A percentile compares a stretch with the other conserved stretches of the same genome.
Conservation (phyloP, 2,329 filamentous ascomycete genomes). For the Botrytis elliptica region DNA sequence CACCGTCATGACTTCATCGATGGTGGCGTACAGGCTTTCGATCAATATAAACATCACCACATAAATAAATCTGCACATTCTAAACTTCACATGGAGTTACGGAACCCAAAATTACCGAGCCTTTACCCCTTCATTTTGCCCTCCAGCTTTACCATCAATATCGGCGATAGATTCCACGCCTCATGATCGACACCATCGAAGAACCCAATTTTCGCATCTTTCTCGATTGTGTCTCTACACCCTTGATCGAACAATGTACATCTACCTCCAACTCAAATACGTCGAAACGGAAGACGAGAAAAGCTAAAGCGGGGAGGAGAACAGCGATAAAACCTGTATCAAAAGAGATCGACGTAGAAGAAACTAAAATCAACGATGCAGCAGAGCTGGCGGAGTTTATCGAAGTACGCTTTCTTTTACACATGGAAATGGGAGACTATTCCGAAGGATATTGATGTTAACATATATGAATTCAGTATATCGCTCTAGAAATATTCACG, state of each 20-base stretch:
- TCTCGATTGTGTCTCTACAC: conserved; percentile 69
- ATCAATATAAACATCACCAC: background rate
- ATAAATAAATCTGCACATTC: background rate
- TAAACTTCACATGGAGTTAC: background rate
- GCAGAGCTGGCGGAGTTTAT: conserved; percentile 78
- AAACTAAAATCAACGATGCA: conserved; percentile 28
- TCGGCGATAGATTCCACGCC: background rate
- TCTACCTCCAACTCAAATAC: conserved; percentile 42
- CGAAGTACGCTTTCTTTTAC: conserved; percentile 28
- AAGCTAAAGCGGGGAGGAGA: conserved; percentile 24
- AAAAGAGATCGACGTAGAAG: conserved; percentile 6
- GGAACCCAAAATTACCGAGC: background rate
- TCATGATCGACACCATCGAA: conserved; percentile 35
- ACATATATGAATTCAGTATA: conserved; percentile 53
- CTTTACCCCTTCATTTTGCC: background rate
- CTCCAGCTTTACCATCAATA: background rate
- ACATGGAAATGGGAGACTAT: too few relatives aligned
- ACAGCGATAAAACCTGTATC: conserved; percentile 30
- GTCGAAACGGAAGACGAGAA: conserved; percentile 42
- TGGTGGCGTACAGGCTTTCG: background rate
- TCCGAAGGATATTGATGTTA: background rate
- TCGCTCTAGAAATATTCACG: conserved; percentile 67
- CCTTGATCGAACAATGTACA: conserved; percentile 62
- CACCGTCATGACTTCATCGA: background rate
- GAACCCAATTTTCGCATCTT: conserved; percentile 65